Evolutionary conservation across 768 basidiomycete species (phyloP), one percentile per base, ranked within the genome.

Genomic region (Suillus discolor): DNA sequence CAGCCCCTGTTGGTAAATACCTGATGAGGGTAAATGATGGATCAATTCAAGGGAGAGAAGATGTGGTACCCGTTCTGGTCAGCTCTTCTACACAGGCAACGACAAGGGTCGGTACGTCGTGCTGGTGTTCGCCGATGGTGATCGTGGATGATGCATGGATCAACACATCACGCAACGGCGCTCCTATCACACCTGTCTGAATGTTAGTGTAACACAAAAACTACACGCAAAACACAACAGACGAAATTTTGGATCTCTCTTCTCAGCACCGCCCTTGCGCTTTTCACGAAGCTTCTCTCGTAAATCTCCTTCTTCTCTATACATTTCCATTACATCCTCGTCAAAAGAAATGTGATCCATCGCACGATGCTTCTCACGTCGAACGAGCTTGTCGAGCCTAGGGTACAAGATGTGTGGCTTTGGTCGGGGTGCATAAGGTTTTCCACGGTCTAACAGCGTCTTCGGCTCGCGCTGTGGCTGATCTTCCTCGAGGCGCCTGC

Each of bases 71-170:
- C 16, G 81, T 82, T 25, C 81, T 79, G 63, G 82, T 82, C 41
- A 85, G 69, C 68, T 85, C 82, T 53, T 85, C 84, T 31, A 84
- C 66, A 63, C 80, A 82, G 0, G 79, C 74, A 4, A 79, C 75
- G 44, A 79, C 79, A 3, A 81, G 78, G 28, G 76, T 65, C 7
- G 82, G 82, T 1, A 83, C 67, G 64, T 79, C 64, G 53, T 83
- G 78, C 49, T 75, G 74, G 42, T 75, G 77, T 20, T 81, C 81
- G 4, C 76, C 77, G 3, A 82, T 68, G 36, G 75, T 66, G 20
- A 80, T 75, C 16, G 72, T 64, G 4, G 74, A 69, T 20, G 79
- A 76, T 2, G 79, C 77, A 39, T 74, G 72, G 16, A 75, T 63
- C 9, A 79, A 64, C 6, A 78, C 72, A 20, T 80, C 75, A 18